Conservation (phyloP, 2,329 filamentous ascomycete genomes). For the Trichoderma afroharzianum region DNA sequence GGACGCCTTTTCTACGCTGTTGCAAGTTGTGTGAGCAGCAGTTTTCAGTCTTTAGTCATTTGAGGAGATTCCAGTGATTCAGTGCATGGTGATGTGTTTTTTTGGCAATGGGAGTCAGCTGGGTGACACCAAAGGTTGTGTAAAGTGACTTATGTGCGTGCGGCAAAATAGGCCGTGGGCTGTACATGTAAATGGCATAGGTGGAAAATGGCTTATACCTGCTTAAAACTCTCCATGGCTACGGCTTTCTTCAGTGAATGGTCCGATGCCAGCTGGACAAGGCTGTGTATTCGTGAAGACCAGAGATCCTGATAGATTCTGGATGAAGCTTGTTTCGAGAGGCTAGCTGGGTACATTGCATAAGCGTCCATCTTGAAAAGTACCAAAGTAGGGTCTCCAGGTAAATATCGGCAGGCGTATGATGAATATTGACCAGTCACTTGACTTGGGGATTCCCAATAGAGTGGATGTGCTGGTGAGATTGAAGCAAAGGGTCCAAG, state of each 20-base stretch:
- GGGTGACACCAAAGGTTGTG: not conserved
- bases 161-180: not conserved
- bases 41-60: not conserved
- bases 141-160: not conserved
- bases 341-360: conserved; percentile 46
- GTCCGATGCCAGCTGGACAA: conserved; percentile 32
- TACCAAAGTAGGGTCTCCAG: not conserved
- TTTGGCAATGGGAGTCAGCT: not conserved
- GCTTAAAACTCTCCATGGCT: conserved; percentile 32
- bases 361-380: conserved; percentile 47
- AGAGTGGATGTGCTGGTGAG: not conserved
- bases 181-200: not conserved
- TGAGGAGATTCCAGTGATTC: not conserved
- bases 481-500: not conserved
- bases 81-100: not conserved
- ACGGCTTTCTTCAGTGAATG: conserved; percentile 28
- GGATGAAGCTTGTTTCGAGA: conserved; percentile 41
- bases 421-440: not conserved
- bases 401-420: not conserved
- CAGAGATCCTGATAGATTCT: conserved; percentile 50
- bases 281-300: conserved; percentile 37
- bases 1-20: conserved; percentile 6
- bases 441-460: not conserved
- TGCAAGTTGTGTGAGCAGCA: conserved; percentile 6
- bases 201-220: conserved; percentile 30